Base-by-base conservation (phyloP, 768 basidiomycete genomes). In the Floccularia luteovirens region DNA sequence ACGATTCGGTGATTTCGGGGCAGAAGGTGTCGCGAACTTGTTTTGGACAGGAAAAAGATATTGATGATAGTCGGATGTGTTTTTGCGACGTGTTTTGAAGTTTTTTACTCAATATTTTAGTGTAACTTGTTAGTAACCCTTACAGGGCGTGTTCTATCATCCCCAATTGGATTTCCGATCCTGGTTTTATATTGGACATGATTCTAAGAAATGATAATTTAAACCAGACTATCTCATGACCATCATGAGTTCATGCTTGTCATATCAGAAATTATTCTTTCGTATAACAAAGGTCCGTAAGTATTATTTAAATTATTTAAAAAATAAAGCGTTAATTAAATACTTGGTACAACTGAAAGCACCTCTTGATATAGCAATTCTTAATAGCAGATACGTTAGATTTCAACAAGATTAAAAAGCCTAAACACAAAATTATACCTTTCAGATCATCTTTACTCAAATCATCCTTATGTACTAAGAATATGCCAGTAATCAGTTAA, bases 311-410 rank as follows among this genome's bases (percentile, higher is more conserved):
- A 24, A 17, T 8, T 14, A 30, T 49, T n/a, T n/a, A n/a, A n/a
- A n/a, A n/a, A n/a, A n/a, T n/a, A n/a, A n/a, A n/a, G n/a, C n/a
- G n/a, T n/a, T n/a, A 21, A 36, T 63, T 60, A 81, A 51, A 85
- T 77, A 35, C 75, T 66, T 10, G 85, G 78, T 42, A 67, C 62
- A 56, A 92, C 89, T 10, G 77, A 77, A 49, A 82, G 69, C 45
- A 93, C 85, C 64, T 94, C 90, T 36, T 86, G 80, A 54, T 81
- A 92, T 20, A 90, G 67, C 37, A 90, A 71, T 53, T 84, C 79
- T 63, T 25, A n/a, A 39, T 17, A 28, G 30, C 11, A 28, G 5
- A 21, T 45, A 23, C 66, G 47, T 23, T 38, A 4, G 31, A 2
- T 24, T 25, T 14, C 24, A 23, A 17, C 43, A 52, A 56, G 47